Base-by-base conservation (phyloP, 2,329 filamentous ascomycete species). In the Corinectria fuckeliana region DNA sequence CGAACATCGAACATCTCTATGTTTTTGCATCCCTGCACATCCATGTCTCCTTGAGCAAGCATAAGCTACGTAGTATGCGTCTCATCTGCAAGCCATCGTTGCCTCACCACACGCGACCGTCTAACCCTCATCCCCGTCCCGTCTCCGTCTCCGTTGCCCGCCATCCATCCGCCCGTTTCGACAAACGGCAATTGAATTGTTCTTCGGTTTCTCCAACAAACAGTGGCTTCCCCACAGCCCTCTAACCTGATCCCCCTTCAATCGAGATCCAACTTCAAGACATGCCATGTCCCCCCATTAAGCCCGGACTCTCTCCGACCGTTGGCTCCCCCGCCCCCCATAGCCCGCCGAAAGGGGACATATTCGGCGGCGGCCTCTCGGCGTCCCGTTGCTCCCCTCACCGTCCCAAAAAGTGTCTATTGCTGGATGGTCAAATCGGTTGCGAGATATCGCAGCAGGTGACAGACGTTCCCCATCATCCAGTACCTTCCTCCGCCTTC, bases 71-170 rank as follows among this genome's bases (percentile, higher is more conserved):
- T n/a, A n/a, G n/a, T n/a, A 53, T 62, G 53, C 56, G 55, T 60
- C 54, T 60, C 56, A 61, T 58, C 54, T 63, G 67, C 63, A 66
- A 58, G 52, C 63, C 63, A 65, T 61, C 61, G 50, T 48, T 50
- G 32, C 48, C 28, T 44, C 45, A 21, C 42, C 30, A 32, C 45
- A 32, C 36, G 20, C 39, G 39, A 44, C 39, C 39, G 34, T 36
- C 30, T n/a, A 38, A 23, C 18, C 21, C 23, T 36, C 36, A 30
- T 52, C 26, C 49, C 49, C 34, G 49, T 18, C 16, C 48, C 49
- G 21, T 16, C 42, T 20, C 16, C n/a, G 21, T 42, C 34, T 58
- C 48, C 41, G 36, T 50, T 20, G 30, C 39, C 52, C 25, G 30
- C 32, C 54, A 50, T 58, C 51, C 51, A 50, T 55, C 20, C 36